Conservation (phyloP, 139 green algal genomes). For the Ostreobium quekettii region DNA sequence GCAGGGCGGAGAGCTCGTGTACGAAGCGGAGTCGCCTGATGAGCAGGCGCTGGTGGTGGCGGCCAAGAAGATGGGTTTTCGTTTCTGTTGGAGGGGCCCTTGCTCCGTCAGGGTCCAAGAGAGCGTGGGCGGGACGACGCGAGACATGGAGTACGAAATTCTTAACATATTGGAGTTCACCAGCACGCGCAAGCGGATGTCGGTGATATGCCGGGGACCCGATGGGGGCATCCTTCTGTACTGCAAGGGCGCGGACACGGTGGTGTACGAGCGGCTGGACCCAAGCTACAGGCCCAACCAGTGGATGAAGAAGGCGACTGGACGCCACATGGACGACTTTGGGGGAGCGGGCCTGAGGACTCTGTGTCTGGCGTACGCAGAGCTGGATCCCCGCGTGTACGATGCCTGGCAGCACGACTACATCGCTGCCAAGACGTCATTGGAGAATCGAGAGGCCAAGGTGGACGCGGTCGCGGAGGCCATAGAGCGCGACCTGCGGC, state of each 20-base stretch:
- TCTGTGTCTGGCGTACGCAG: slow-evolving; percentile 58
- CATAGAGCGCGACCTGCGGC: slow-evolving; percentile 68
- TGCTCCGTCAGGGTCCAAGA: slow-evolving; percentile 15
- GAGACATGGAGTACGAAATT: slow-evolving; percentile 55
- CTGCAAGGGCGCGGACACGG: slow-evolving; percentile 70
- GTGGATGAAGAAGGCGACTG: slow-evolving; percentile 33
- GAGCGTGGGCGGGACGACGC: neutral
- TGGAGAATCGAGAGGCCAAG: slow-evolving; percentile 42
- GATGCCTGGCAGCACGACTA: slow-evolving; percentile 30
- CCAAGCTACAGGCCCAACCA: slow-evolving; percentile 32
- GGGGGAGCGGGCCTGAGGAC: slow-evolving; percentile 74
- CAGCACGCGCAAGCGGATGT: slow-evolving; percentile 71
- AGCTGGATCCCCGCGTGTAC: slow-evolving; percentile 37
- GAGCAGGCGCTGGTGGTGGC: slow-evolving; percentile 71
- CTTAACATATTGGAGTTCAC: slow-evolving; percentile 95
- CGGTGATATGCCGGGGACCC: slow-evolving; percentile 54
- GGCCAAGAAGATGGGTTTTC: slow-evolving; percentile 64
- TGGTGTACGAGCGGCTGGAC: slow-evolving; percentile 65
- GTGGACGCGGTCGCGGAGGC: slow-evolving; percentile 43
- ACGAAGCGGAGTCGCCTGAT: slow-evolving; percentile 77
- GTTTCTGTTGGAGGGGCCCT: slow-evolving; percentile 38
- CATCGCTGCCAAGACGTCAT: slow-evolving; percentile 34
- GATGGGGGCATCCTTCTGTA: slow-evolving; percentile 52
- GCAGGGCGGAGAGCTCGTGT: slow-evolving; percentile 25
- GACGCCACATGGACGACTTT: slow-evolving; percentile 66